Percentiles rank a stretch among this genome's conserved stretches.
Evolutionary conservation across 108 stramenopile species (phyloP).

Genomic region (Mayamaea pseudoterrestris): DNA sequence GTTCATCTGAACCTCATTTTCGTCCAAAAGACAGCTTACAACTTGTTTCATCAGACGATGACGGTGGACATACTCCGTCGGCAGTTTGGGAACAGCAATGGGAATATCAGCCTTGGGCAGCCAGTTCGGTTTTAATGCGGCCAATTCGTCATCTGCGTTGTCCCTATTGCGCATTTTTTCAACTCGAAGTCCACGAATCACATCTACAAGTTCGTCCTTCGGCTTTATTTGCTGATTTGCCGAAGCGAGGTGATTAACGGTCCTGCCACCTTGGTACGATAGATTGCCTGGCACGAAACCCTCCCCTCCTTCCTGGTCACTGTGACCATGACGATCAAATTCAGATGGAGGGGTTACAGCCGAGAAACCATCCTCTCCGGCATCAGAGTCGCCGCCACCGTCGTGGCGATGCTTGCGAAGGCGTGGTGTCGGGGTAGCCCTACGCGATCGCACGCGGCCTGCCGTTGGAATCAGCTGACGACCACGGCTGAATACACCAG

Average conservation of each 20-base stretch:
- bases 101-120: constrained; percentile 78
- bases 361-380: constrained; percentile 69
- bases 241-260: constrained; percentile 12
- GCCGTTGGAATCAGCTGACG: constrained; percentile 63
- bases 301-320: constrained; percentile 1
- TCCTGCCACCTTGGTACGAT: background rate
- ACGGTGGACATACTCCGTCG: constrained; percentile 76
- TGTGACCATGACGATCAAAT: background rate
- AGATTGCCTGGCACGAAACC: background rate
- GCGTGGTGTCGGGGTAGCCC: constrained; percentile 71
- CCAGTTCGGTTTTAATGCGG: constrained; percentile 70
- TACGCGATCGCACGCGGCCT: constrained; percentile 60
- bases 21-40: constrained; percentile 68
- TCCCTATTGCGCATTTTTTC: constrained; percentile 68
- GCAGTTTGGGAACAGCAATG: constrained; percentile 66
- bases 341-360: constrained; percentile 18
- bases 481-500: constrained; percentile 51
- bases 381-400: constrained; percentile 11
- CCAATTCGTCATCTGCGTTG: constrained; percentile 17
- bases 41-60: constrained; percentile 84
- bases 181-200: constrained; percentile 62
- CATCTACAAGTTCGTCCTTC: constrained; percentile 73
- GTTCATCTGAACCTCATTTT: constrained; percentile 40
- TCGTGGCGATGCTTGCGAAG: constrained; percentile 21
- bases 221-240: constrained; percentile 21